Evolutionary conservation across 805 yeast genomes (phyloP).

Genomic region (Lipomyces oligophaga): DNA sequence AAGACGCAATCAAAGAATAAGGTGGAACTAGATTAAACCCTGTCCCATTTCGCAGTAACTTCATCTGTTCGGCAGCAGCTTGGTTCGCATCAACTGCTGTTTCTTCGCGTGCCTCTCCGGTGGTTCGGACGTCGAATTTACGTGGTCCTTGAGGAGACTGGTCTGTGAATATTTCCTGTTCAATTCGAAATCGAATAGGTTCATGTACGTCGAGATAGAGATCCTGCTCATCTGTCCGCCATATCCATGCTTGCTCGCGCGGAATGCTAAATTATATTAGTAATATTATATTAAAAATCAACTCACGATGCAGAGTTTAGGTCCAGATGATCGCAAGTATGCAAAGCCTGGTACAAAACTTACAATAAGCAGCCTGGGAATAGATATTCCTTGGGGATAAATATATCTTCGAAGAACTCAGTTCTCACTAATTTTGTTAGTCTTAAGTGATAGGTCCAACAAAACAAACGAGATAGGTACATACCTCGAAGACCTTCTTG

Average conservation of each 20-base stretch:
- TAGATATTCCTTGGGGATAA: constrained; percentile 75
- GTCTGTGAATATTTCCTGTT: constrained; percentile 80
- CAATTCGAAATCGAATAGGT: constrained; percentile 85
- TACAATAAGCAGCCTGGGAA: constrained; percentile 71
- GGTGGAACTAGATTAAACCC: constrained; percentile 57
- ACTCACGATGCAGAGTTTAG: no score
- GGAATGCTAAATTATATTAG: constrained; percentile 38
- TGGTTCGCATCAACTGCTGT: background rate
- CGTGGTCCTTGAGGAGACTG: constrained; percentile 73
- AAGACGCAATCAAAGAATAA: constrained; percentile 79
- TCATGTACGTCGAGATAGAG: constrained; percentile 87
- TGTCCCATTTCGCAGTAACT: constrained; percentile 3
- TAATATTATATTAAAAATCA: background rate
- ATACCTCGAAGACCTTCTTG: constrained; percentile 75
- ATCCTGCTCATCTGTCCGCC: constrained; percentile 74
- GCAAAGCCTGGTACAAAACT: background rate
- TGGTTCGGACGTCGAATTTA: constrained; percentile 37
- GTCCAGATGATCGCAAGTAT: background rate
- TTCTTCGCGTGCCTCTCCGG: constrained; percentile 23
- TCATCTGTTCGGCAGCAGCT: constrained; percentile 12
- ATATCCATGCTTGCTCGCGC: constrained; percentile 91
- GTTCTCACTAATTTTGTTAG: constrained; percentile 45
- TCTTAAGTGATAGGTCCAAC: background rate
- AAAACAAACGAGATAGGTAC: constrained; percentile 10
- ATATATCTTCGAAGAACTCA: constrained; percentile 89